Evolutionary conservation across 176 grass and related monocot species (phyloP).

Genomic region (Miscanthus lutarioriparius): DNA sequence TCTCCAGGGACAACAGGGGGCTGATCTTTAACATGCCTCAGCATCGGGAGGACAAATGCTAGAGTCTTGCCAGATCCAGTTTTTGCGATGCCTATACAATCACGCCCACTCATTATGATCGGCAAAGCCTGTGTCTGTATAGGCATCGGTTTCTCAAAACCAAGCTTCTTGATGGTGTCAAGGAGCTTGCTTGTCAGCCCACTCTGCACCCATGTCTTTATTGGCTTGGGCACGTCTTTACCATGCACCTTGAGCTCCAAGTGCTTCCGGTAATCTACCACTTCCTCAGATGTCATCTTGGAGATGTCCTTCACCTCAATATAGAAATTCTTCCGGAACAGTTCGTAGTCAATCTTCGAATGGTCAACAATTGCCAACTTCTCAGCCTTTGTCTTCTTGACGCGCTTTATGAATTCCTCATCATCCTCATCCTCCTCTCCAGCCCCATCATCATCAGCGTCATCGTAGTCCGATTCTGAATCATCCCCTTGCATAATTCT

Average conservation of each 20-base stretch:
- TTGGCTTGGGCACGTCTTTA: constrained; percentile 92
- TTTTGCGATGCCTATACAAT: constrained; percentile 95
- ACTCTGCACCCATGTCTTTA: constrained; percentile 91
- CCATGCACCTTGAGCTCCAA: constrained; percentile 94
- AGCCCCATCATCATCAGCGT: constrained; percentile 47
- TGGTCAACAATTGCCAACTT: constrained; percentile 90
- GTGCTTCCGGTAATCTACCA: constrained; percentile 61
- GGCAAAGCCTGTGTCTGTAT: constrained; percentile 88
- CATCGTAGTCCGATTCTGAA: constrained; percentile 61
- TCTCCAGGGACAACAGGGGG: constrained; percentile 79
- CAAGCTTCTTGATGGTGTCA: constrained; percentile 95
- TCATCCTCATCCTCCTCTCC: constrained; percentile 76
- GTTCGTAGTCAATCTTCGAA: constrained; percentile 87
- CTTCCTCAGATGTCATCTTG: constrained; percentile 79
- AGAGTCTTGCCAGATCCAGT: constrained; percentile 97
- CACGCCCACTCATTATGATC: constrained; percentile 91
- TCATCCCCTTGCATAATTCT: constrained; percentile 84
- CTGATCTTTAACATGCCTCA: constrained; percentile 97
- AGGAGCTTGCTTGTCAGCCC: constrained; percentile 90
- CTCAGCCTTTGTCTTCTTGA: constrained; percentile 94
- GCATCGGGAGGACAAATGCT: constrained; percentile 96
- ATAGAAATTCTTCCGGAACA: constrained; percentile 93
- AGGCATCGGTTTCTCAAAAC: constrained; percentile 91
- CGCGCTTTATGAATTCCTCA: constrained; percentile 90
- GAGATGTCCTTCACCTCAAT: constrained; percentile 89